Base-by-base conservation (phyloP, 345 rosid genomes). In the Pistacia vera region DNA sequence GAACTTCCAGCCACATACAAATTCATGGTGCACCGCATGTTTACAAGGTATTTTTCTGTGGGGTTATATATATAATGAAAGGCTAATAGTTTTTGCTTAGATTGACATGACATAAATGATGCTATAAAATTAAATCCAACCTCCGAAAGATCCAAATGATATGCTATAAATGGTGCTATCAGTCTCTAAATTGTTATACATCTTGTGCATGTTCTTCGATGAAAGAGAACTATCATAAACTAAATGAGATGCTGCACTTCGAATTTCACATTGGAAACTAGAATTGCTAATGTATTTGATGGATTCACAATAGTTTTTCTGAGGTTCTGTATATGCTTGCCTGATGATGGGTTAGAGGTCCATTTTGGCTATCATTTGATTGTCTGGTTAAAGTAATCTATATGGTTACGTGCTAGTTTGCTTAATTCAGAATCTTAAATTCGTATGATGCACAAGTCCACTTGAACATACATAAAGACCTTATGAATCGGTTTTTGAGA, bases 21-120 rank as follows among this genome's bases (percentile, higher is more conserved):
- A 92, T 96, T 80, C 90, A 88, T 44, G 99, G 97, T 73, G 99
- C 98, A 41, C 97, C 98, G 63, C 89, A 91, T 71, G 94, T 96
- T 81, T 91, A 82, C 83, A 91, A 92, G 98, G 99, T 92, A 83
- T 49, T 62, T 61, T 17, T 36, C 22, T 14, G 9, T 7, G 46
- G 46, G 46, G 9, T 54, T 55, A 73, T 60, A 17, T 22, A 61
- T 18, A 54, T 54, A 54, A 3, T 20, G 11, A 59, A 59, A 25
- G 63, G 33, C 13, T 36, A 63, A 44, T 58, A 28, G 41, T 57
- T 57, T 48, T 63, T 54, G 18, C 17, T 13, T 4, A 54, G 1
- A 54, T 54, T 54, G 57, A 54, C 18, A 54, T 54, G 18, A 16
- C 57, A 54, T 13, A 54, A 54, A 5, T 54, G 57, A 16, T 54